phyloP scores from a whole-genome alignment of 2,329 filamentous ascomycete genomes.

The Chaetoscypha palmicola region DNA sequence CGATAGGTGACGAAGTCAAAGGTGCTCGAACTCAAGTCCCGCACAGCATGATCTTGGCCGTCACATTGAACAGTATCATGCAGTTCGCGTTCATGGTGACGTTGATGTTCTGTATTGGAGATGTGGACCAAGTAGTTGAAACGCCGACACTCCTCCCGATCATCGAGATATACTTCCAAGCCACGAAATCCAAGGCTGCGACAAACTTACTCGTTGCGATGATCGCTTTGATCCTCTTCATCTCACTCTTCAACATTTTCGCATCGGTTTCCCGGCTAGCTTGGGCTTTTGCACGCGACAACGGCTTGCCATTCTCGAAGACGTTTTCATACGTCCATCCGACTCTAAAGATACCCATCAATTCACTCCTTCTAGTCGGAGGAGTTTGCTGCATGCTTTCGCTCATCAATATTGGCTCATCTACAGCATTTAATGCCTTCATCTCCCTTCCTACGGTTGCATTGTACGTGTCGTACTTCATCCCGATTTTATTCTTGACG shows the following conservation, averaged over 20 bases:
- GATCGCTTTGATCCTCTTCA: constrained; percentile 22
- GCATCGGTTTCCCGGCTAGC: constrained; percentile 32
- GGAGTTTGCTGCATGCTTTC: constrained; percentile 10
- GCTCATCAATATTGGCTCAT: constrained; percentile 42
- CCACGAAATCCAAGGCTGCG: constrained; percentile 35
- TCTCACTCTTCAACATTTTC: constrained; percentile 18
- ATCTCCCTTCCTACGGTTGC: constrained; percentile 31
- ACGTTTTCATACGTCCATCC: constrained; percentile 14
- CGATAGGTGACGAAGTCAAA: constrained; percentile 32
- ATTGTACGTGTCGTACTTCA: constrained; percentile 11
- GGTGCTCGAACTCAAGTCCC: constrained; percentile 37
- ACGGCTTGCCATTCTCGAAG: constrained; percentile 33
- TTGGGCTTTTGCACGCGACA: constrained; percentile 38
- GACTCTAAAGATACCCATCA: constrained; percentile 32
- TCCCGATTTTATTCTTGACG: constrained; percentile 9
- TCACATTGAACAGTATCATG: constrained; percentile 39
- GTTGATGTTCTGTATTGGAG: constrained; percentile 31
- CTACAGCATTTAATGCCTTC: constrained; percentile 44
- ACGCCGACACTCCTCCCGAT: constrained; percentile 40
- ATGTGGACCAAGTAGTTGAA: constrained; percentile 31
- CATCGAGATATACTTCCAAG: constrained; percentile 42
- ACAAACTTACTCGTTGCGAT: constrained; percentile 41
- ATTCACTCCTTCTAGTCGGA: constrained; percentile 24
- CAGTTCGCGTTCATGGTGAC: constrained; percentile 34
- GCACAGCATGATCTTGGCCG: constrained; percentile 37